A percentile compares a stretch with the other conserved stretches of the same genome.
Conservation (phyloP, 169 alveolate species). For the Babesia microti region DNA sequence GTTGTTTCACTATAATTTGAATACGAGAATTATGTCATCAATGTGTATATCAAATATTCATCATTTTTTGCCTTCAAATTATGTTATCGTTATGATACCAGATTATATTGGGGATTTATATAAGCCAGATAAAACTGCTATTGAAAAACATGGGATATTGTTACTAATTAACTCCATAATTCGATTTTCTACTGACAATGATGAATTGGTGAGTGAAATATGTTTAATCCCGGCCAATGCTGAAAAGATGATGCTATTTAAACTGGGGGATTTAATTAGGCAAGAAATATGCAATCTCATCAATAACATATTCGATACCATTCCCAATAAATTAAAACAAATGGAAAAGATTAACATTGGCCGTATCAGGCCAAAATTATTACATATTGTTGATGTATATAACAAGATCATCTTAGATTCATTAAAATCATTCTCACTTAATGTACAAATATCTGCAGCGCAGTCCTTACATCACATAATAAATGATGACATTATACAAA, state of each 20-base stretch:
- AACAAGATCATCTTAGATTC: constrained; percentile 19
- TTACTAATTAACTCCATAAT: no score
- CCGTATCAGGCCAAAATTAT: no score
- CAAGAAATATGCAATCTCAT: constrained; percentile 27
- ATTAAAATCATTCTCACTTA: constrained; percentile 18
- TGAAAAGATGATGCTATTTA: constrained; percentile 22
- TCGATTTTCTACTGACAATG: no score
- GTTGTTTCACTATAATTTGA: constrained; percentile 29
- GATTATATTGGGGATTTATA: no score
- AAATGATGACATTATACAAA: no score
- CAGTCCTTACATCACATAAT: constrained; percentile 15
- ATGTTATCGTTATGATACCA: no score
- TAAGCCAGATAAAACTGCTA: no score
- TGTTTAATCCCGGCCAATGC: constrained; percentile 19
- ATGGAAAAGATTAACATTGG: no score
- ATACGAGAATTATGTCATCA: constrained; percentile 27
- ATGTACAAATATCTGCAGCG: constrained; percentile 34
- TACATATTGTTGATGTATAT: constrained; percentile 19
- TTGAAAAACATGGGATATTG: no score
- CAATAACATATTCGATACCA: constrained; percentile 9
- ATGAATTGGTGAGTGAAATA: no score
- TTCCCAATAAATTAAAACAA: no score
- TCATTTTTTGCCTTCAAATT: no score
- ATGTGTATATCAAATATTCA: constrained; percentile 12
- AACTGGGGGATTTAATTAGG: constrained; percentile 12